Evolutionary conservation across 495 filamentous ascomycete species (phyloP), one percentile per base, ranked within the genome.

Genomic region (Talaromyces borbonicus): DNA sequence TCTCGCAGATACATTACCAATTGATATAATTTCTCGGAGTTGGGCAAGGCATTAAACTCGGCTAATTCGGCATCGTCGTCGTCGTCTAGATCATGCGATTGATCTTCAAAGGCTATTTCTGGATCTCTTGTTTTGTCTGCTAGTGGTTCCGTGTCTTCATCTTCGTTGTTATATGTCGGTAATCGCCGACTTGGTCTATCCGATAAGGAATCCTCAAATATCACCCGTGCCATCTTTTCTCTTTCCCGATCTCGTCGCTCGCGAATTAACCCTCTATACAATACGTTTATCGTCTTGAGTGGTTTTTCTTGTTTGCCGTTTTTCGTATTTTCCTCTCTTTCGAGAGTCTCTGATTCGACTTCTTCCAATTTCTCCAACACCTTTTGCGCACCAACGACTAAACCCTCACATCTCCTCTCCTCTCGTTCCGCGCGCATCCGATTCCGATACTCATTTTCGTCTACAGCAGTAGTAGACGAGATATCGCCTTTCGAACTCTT

Each of bases 371-470:
- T 53, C 71, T 94, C 89, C 8, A 81, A 77, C 7, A 93, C 83
- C 61, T 82, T 89, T 73, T 90, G 86, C 30, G 87, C 90, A 4
- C 77, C 85, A 26, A 68, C 66, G 0, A 90, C 62, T 63, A 80
- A 71, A 19, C 73, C 71, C 60, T 92, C 87, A 3, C 69, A 48
- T 48, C 87, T 69, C 43, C 69, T 76, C 55, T 80, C 74, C 65
- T 92, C 85, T 29, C 81, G 67, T 60, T 95, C 87, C 52, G 69
- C 63, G 26, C 80, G 66, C 12, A 88, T 72, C 4, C 88, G 68
- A 51, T 89, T 84, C 4, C 86, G 71, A 57, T 85, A 98, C 52
- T 83, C 85, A 1, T 70, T 79, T 60, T 88, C 83, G 3, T 79
- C 76, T 49, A n/a, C n/a, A n/a, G n/a, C n/a, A n/a, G n/a, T n/a